Evolutionary conservation across 1,284 basidiomycete species (phyloP), one percentile per base, ranked within the genome.

Genomic region (Melanopsichium pennsylvanicum): DNA sequence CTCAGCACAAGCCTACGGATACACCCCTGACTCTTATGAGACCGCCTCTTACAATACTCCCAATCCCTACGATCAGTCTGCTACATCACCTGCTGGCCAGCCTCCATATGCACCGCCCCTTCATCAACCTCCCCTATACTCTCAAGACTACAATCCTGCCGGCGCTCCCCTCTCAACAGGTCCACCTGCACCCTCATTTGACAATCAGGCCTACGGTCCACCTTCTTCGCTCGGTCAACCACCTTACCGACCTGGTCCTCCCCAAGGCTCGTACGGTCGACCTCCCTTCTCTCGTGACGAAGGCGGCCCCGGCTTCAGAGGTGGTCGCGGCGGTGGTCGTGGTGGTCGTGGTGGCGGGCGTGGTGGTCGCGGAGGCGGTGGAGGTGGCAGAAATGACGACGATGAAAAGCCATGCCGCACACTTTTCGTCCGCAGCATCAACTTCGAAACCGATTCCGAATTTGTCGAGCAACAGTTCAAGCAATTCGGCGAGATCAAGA

Each of bases 321-420:
- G 56, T 31, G 44, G 50, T 36, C 49, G 61, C 26, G 54, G 51
- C 13, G 52, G 59, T 23, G 51, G 46, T 13, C 47, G 56, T 29
- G 52, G 59, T 23, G 51, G 46, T 15, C 47, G 56, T 29, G 47
- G 56, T 26, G 51, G 57, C 11, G 49, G 52, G 23, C 50, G 63
- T 11, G 56, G 56, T 15, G 51, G 48, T 27, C 31, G 57, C 15
- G 41, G 55, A 13, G 55, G 56, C 10, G 44, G 50, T 32, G 52
- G 62, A 25, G 49, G 55, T 25, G 26, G 52, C 41, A 41, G 52
- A 32, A 62, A 43, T 31, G 59, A 46, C 48, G 67, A 55, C 80
- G 88, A 90, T 74, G 94, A 96, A 83, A 87, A 91, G 74, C 93
- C 93, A 1, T 96, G 95, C 82, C 87, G 95, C 44, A 97, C 93